A percentile compares a stretch with the other conserved stretches of the same genome.
These are phyloP conservation scores for Brassica juncea DNA, from an alignment of 345 rosid genomes.

Conservation along the genomic window DNA sequence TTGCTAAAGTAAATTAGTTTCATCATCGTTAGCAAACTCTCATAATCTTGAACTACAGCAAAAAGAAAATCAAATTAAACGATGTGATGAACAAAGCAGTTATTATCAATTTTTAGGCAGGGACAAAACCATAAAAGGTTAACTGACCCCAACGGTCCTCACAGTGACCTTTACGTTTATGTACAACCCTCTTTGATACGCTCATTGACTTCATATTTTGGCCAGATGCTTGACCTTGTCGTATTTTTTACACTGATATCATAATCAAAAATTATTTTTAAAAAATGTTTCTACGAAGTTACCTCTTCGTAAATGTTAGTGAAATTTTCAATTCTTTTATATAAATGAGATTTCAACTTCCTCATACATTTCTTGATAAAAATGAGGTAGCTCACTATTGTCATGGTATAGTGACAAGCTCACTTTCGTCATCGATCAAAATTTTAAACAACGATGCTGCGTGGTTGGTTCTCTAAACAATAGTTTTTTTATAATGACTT, in stretches of 20 bases:
- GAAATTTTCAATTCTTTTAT: not conserved
- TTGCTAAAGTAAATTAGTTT: not conserved
- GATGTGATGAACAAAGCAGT: not conserved
- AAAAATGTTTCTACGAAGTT: not conserved
- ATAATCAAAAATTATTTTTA: not conserved
- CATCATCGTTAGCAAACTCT: not conserved
- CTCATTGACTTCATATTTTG: slow-evolving; percentile 17
- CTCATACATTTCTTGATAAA: not conserved
- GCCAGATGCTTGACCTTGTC: not conserved
- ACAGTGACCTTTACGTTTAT: not conserved
- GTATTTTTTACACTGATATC: not conserved
- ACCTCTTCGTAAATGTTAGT: not conserved
- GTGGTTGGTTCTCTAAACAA: slow-evolving; percentile 1
- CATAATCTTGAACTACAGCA: not conserved
- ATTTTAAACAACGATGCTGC: not conserved
- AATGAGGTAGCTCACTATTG: not conserved
- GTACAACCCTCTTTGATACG: not conserved
- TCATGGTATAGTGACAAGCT: slow-evolving; percentile 8
- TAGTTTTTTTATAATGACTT: slow-evolving; percentile 19
- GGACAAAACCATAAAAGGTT: not conserved
- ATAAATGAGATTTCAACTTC: not conserved
- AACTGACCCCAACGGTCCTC: not conserved
- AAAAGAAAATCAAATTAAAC: not conserved
- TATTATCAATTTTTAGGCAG: not conserved
- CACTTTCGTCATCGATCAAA: not conserved